Evolutionary conservation across 2,329 filamentous ascomycete genomes (phyloP), one percentile per base, ranked within the genome.

Genomic region (Penicillium sp.): DNA sequence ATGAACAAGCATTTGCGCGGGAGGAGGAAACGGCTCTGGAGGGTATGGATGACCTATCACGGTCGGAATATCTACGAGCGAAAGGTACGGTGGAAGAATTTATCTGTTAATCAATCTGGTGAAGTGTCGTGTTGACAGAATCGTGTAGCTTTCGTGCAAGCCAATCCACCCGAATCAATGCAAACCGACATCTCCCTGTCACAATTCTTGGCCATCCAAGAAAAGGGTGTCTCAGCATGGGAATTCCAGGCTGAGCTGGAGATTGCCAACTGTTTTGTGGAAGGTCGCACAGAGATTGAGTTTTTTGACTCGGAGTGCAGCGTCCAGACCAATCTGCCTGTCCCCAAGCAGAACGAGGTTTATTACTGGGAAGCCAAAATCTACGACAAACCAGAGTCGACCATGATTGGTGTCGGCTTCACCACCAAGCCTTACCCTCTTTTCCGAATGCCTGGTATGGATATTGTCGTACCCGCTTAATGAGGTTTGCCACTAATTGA

Each of bases 351-450:
- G 72, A 99, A 99, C 71, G 95, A 99, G 71, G 93, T 98, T 11
- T 99, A 99, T 76, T 99, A 99, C 77, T 99, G 95, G 95, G 95
- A 99, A 76, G 91, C 93, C 55, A 99, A 99, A 81, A 89, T 99
- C 53, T 99, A 96, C 77, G 95, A 99, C 61, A 98, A 98, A 78
- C 92, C 95, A 4, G 95, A 98, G 62, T 86, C 80, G 58, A 96
- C 92, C 0, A 79, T 92, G 64, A 84, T 99, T 61, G 93, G 90
- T 71, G 92, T 99, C 67, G 95, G 95, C 65, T 90, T 99, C 82
- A 90, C 91, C 46, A 99, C 95, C 21, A 99, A 99, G 72, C 95
- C 95, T 8, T 99, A 99, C 74, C 95, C 95, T 19, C 80, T 98
- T 48, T 99, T 99, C 75, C 84, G 95, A 68, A 78, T 99, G 69